phyloP scores from a whole-genome alignment of 257 asterid genomes.

The Verbascum thapsus region DNA sequence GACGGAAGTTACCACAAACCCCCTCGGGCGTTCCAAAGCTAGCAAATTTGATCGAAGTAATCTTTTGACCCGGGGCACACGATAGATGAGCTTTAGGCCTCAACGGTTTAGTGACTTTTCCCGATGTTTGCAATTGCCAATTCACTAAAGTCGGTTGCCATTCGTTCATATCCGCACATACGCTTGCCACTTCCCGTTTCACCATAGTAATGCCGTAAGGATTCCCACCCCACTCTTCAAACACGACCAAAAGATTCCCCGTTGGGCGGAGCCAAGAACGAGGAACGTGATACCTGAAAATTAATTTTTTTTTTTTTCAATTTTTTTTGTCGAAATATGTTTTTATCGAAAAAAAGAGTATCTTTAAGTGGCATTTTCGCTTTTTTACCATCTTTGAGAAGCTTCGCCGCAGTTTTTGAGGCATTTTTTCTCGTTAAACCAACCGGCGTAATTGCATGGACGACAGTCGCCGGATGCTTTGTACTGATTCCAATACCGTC shows the following conservation, averaged over 20 bases:
- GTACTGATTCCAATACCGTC: conserved; percentile 83
- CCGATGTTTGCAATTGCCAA: conserved; percentile 67
- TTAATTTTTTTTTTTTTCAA: background rate
- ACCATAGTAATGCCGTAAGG: conserved; percentile 71
- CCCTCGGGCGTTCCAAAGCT: conserved; percentile 95
- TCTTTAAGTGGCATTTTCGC: conserved; percentile 2
- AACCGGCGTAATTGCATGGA: conserved; percentile 82
- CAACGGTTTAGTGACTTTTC: conserved; percentile 69
- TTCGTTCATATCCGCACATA: conserved; percentile 79
- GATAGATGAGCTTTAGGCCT: conserved; percentile 85
- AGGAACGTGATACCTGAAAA: conserved; percentile 86
- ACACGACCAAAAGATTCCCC: conserved; percentile 73
- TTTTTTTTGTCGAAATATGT: conserved; percentile 19
- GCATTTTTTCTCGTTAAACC: conserved; percentile 74
- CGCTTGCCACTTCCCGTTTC: conserved; percentile 70
- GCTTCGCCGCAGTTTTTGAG: conserved; percentile 76
- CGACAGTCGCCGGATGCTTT: conserved; percentile 74
- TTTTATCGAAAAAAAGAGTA: background rate
- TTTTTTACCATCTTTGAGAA: conserved; percentile 85
- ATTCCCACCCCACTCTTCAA: conserved; percentile 95
- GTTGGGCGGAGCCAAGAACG: conserved; percentile 85
- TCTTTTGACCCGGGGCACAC: conserved; percentile 73
- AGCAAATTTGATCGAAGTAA: conserved; percentile 78
- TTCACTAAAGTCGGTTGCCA: conserved; percentile 82
- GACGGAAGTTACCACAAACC: conserved; percentile 67